phyloP scores from a whole-genome alignment of 2,329 filamentous ascomycete genomes.

The Phaeosphaeriaceae sp. region DNA sequence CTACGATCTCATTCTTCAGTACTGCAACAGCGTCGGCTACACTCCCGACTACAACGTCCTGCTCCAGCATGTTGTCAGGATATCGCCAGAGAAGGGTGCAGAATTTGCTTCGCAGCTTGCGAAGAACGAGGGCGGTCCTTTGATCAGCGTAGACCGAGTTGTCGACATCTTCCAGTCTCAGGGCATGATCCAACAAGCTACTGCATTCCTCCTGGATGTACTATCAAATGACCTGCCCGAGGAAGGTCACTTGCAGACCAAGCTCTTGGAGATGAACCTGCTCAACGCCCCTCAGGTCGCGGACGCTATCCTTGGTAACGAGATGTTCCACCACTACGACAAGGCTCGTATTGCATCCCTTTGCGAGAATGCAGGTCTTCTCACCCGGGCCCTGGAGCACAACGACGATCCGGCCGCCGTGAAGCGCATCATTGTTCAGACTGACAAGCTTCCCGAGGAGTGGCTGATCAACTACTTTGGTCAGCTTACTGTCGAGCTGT shows the following conservation, averaged over 20 bases:
- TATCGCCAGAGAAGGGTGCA: constrained; percentile 90
- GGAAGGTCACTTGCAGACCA: constrained; percentile 90
- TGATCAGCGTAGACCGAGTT: constrained; percentile 92
- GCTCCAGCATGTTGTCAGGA: constrained; percentile 80
- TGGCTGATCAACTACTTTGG: constrained; percentile 95
- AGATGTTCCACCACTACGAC: constrained; percentile 98
- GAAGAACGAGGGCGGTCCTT: constrained; percentile 83
- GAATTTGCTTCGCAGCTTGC: constrained; percentile 94
- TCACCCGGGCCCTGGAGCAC: constrained; percentile 78
- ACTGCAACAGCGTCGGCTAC: constrained; percentile 83
- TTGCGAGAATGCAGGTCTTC: constrained; percentile 89
- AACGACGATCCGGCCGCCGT: constrained; percentile 89
- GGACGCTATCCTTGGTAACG: constrained; percentile 95
- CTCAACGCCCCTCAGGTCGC: constrained; percentile 96
- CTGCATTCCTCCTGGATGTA: constrained; percentile 95
- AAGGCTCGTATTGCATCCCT: constrained; percentile 85
- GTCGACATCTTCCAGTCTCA: constrained; percentile 98
- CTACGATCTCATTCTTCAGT: constrained; percentile 95
- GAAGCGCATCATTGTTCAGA: constrained; percentile 88
- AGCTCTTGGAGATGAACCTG: constrained; percentile 96
- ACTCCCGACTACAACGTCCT: constrained; percentile 94
- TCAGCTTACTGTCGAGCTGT: constrained; percentile 92
- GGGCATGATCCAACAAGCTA: constrained; percentile 96
- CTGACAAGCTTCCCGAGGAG: constrained; percentile 86
- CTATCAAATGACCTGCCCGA: constrained; percentile 94